These are phyloP conservation scores for Trichoderma reesei DNA, from an alignment of 495 filamentous ascomycete species.

Conservation along the genomic window DNA sequence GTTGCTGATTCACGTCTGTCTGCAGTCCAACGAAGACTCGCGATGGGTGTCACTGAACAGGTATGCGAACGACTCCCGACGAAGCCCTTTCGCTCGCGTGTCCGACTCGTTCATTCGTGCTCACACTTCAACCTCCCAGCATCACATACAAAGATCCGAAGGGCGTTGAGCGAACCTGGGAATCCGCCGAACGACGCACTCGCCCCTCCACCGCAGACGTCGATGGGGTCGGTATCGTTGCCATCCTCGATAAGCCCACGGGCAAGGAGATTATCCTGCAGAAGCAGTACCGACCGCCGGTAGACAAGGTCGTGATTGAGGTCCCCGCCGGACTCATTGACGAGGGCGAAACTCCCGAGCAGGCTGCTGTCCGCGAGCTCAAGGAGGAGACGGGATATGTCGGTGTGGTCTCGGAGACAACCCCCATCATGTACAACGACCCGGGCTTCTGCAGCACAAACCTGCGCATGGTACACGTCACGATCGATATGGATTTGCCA, in stretches of 20 bases:
- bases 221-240: slow-evolving; percentile 85
- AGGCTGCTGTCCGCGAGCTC: slow-evolving; percentile 78
- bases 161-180: slow-evolving; percentile 63
- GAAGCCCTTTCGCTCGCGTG: not conserved
- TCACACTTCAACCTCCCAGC: slow-evolving; percentile 23
- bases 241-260: slow-evolving; percentile 65
- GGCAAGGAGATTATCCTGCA: slow-evolving; percentile 63
- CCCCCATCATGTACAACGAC: slow-evolving; percentile 74
- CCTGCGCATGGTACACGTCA: slow-evolving; percentile 71
- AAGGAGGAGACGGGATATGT: slow-evolving; percentile 92
- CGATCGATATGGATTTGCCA: slow-evolving; percentile 60
- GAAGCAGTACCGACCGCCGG: slow-evolving; percentile 80
- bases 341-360: slow-evolving; percentile 64
- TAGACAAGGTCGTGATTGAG: slow-evolving; percentile 70
- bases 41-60: slow-evolving; percentile 59
- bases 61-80: slow-evolving; percentile 14
- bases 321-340: slow-evolving; percentile 83
- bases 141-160: slow-evolving; percentile 65
- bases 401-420: slow-evolving; percentile 55
- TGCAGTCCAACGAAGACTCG: slow-evolving; percentile 46
- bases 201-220: slow-evolving; percentile 59
- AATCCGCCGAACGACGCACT: slow-evolving; percentile 69
- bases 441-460: slow-evolving; percentile 86
- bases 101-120: not conserved
- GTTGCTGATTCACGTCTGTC: not conserved